Base-by-base conservation (phyloP, 345 rosid species). In the Geranium rotundifolium region DNA sequence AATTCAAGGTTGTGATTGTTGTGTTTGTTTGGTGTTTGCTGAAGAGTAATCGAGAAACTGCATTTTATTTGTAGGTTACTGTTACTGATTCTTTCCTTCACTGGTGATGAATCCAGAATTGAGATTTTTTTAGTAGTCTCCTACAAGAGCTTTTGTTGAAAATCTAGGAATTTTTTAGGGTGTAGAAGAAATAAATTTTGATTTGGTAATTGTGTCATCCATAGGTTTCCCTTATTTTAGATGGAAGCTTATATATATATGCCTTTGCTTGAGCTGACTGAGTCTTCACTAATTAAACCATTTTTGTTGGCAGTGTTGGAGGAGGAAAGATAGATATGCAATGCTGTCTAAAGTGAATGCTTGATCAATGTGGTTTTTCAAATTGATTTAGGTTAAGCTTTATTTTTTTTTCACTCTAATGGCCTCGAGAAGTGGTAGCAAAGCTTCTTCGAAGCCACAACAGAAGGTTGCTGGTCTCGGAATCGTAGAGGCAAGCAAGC, bases 401-500 rank as follows among this genome's bases (percentile, higher is more conserved):
- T 41, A 17, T 57, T 54, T 59, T 46, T 23, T 60, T 52, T 1
- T 46, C 75, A 46, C 17, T 34, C 41, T 8, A 30, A 85, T 85
- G 91, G 88, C 84, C 72, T 79, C 86, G 17, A 79, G 69, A 71
- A 60, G 69, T 63, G 63, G 73, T 66, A 67, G 65, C 20, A 81
- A 71, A 76, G 62, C 80, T 55, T 72, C 83, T 58, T 52, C 72
- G 27, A 78, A 71, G 58, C 80, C 65, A 54, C 87, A 79, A 41
- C 77, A 57, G 61, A 73, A 69, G 61, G 57, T 60, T 17, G 63
- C 71, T 52, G 69, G 61, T 65, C 29, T 72, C 73, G 74, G 68
- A 65, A 72, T 56, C 59, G 65, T 57, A 20, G 82, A 79, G 61
- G 63, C 77, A 19, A 63, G 65, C 62, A 80, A 76, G 67, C 46